Conservation (phyloP, 768 basidiomycete species). For the Collybia nuda region DNA sequence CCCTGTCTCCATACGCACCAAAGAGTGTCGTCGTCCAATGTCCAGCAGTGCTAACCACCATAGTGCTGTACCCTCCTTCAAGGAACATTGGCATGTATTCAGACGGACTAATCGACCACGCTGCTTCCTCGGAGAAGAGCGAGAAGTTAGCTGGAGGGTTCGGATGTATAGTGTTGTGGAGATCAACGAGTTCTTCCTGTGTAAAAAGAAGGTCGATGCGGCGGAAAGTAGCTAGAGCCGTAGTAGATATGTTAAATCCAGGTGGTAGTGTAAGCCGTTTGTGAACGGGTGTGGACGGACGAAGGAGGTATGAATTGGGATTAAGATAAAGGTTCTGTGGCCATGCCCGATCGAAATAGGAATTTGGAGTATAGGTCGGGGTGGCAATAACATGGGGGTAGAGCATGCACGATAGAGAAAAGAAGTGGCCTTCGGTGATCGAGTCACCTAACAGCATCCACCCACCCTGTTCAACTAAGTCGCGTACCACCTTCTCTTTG, state of each 20-base stretch:
- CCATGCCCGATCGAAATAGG: conserved; percentile 63
- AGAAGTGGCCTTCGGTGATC: conserved; percentile 73
- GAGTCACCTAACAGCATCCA: conserved; percentile 73
- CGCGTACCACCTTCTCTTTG: conserved; percentile 43
- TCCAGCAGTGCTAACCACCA: conserved; percentile 64
- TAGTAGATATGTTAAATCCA: conserved; percentile 52
- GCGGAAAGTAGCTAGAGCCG: conserved; percentile 66
- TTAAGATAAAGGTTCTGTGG: conserved; percentile 64
- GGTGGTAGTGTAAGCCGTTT: conserved; percentile 35
- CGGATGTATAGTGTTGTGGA: conserved; percentile 40
- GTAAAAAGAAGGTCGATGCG: conserved; percentile 61
- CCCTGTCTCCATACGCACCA: conserved; percentile 25
- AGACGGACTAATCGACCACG: conserved; percentile 51
- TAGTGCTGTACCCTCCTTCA: conserved; percentile 54
- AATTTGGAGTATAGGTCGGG: conserved; percentile 55
- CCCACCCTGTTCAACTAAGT: conserved; percentile 67
- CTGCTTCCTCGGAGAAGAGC: conserved; percentile 56
- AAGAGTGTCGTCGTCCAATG: conserved; percentile 69
- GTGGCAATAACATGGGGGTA: conserved; percentile 68
- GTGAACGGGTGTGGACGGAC: conserved; percentile 23
- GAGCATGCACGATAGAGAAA: conserved; percentile 65
- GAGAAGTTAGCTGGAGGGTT: conserved; percentile 24
- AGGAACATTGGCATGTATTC: conserved; percentile 56
- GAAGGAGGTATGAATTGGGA: conserved; percentile 49
- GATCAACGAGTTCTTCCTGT: conserved; percentile 41